Percentiles rank a stretch among this genome's conserved stretches.
Conservation (phyloP, 129 eudicot genomes). For the Flaveria trinervia region DNA sequence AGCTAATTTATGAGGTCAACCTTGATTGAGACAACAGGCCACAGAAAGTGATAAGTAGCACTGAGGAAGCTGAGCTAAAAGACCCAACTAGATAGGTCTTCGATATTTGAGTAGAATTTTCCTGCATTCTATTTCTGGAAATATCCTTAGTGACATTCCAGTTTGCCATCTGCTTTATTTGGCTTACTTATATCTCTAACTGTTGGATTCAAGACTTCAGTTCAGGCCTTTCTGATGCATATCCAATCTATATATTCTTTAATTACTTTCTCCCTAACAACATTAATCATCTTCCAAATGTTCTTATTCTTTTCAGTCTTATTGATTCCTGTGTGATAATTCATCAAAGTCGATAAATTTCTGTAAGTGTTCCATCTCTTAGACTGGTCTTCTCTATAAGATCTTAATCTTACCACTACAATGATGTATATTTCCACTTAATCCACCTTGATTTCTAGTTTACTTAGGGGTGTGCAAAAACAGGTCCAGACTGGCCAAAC, state of each 20-base stretch:
- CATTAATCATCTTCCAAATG: conserved; percentile 8
- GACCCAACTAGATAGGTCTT: background rate
- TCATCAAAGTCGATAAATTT: conserved; percentile 12
- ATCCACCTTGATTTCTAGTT: conserved; percentile 20
- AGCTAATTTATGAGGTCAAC: background rate
- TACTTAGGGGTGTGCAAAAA: background rate
- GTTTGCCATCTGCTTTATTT: conserved; percentile 9
- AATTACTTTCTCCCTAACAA: background rate
- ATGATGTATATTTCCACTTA: conserved; percentile 23
- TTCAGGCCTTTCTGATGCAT: too few relatives aligned
- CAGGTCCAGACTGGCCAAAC: background rate
- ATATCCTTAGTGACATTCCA: background rate
- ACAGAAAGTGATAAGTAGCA: background rate
- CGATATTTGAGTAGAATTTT: background rate
- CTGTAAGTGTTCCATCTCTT: background rate
- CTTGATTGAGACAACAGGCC: conserved; percentile 7
- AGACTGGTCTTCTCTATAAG: background rate
- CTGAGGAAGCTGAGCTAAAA: background rate
- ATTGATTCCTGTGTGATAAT: background rate
- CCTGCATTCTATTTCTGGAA: background rate
- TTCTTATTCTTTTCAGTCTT: conserved; percentile 5
- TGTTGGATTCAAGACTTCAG: too few relatives aligned
- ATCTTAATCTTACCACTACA: background rate
- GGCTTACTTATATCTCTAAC: background rate
- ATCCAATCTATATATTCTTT: background rate